These are phyloP conservation scores for Trichoderma endophyticum DNA, from an alignment of 2,329 filamentous ascomycete species.

Conservation along the genomic window DNA sequence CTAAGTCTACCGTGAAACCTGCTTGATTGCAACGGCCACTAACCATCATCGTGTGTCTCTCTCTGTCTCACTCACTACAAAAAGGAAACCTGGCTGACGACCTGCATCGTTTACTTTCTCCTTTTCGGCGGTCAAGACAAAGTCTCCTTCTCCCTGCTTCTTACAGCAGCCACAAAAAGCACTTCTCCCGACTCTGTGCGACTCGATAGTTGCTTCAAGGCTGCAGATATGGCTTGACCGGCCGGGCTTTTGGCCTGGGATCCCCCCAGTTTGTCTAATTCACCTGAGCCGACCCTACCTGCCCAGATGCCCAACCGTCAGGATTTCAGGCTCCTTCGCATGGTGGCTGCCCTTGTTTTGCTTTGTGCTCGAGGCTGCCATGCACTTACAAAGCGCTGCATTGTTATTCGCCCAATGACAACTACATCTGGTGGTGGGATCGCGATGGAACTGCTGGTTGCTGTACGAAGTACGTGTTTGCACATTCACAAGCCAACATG, in stretches of 20 bases:
- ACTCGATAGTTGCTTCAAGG: not conserved
- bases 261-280: not conserved
- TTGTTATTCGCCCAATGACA: not conserved
- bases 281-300: not conserved
- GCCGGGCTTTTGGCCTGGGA: not conserved
- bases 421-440: not conserved
- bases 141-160: not conserved
- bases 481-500: not conserved
- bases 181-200: not conserved
- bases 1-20: not conserved
- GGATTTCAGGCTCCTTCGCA: slow-evolving; percentile 1
- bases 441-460: not conserved
- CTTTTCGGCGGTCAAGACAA: not conserved
- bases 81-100: not conserved
- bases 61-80: not conserved
- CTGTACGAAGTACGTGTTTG: not conserved
- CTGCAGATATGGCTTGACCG: not conserved
- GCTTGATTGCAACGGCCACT: not conserved
- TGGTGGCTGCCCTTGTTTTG: not conserved
- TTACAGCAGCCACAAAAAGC: slow-evolving; percentile 5
- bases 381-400: not conserved
- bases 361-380: not conserved
- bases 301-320: slow-evolving; percentile 6
- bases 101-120: not conserved
- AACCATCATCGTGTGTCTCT: not conserved